Evolutionary conservation across 352 stramenopile species (phyloP), one percentile per base, ranked within the genome.

Genomic region (Phytophthora europaea): DNA sequence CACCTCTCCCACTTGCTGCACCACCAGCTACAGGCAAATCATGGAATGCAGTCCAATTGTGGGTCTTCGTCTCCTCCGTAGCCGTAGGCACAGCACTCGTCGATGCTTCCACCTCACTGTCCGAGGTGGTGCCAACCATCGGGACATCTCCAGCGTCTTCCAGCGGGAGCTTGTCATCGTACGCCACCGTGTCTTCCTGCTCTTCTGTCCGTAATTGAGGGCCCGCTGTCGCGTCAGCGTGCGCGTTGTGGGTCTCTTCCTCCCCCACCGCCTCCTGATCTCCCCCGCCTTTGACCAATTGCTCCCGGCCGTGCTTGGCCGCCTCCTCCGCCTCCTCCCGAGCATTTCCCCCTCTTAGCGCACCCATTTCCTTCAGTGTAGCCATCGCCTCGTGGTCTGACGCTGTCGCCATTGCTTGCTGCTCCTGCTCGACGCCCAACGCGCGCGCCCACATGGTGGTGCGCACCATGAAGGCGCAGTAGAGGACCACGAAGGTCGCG

Each of bases 401-500:
- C 1, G 38, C 4, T 45, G 16, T 45, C 38, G 38, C 15, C 38
- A 45, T 12, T 28, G 13, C 31, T 10, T 51, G 12, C 56, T 75
- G 65, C 20, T 50, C 47, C 40, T 57, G 31, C 13, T 66, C 43
- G 2, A 47, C 48, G 28, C 40, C 56, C n/a, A 75, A 75, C 15
- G 53, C 43, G 34, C 61, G 74, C 54, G 58, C 58, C 74, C 70
- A 79, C 65, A 76, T 72, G 28, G 69, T 73, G 26, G 73, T 80
- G 43, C 76, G 67, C 43, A 84, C 58, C 40, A 86, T 61, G 48
- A 88, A 79, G 50, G 78, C 18, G 53, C 77, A 71, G 65, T 88
- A 88, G 36, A 83, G 53, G 12, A 79, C 23, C 33, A 88, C 50
- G 1, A 88, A 67, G 12, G 65, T 62, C 3, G 26, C 65, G 1